Evolutionary conservation across 495 filamentous ascomycete species (phyloP).

Genomic region (Podospora bellae-mahoneyi): DNA sequence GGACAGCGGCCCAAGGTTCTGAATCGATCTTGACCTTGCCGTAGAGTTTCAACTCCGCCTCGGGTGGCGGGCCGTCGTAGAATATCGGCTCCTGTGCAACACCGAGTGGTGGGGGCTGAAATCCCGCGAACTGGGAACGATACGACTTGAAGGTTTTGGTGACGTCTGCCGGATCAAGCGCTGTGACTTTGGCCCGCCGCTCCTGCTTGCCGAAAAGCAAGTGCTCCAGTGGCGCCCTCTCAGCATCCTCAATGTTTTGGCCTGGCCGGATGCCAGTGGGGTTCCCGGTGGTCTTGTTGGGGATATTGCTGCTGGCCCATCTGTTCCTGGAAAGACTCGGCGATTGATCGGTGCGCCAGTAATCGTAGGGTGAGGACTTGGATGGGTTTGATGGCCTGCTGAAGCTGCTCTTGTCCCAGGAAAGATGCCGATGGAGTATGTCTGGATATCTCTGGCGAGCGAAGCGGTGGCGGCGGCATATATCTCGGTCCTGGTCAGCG

Average conservation of each 20-base stretch:
- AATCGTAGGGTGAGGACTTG: conserved; percentile 37
- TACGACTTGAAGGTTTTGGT: conserved; percentile 34
- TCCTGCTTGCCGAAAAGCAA: conserved; percentile 30
- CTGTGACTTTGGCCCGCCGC: not conserved
- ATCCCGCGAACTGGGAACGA: conserved; percentile 36
- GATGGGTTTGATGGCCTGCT: conserved; percentile 31
- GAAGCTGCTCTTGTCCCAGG: conserved; percentile 38
- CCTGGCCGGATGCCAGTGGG: conserved; percentile 34
- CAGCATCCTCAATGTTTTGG: conserved; percentile 39
- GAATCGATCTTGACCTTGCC: conserved; percentile 32
- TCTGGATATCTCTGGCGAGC: conserved; percentile 44
- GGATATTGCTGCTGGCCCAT: conserved; percentile 25
- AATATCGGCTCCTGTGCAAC: conserved; percentile 26
- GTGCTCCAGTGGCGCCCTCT: conserved; percentile 34
- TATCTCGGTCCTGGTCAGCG: conserved; percentile 35
- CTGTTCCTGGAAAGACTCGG: conserved; percentile 9
- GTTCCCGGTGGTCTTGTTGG: conserved; percentile 27
- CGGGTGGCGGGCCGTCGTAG: conserved; percentile 35
- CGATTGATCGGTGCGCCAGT: conserved; percentile 28
- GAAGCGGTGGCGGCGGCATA: conserved; percentile 37
- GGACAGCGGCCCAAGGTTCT: conserved; percentile 17
- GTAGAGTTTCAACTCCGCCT: conserved; percentile 40
- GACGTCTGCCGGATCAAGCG: not conserved
- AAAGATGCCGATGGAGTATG: conserved; percentile 32
- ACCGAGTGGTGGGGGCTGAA: conserved; percentile 23